phyloP scores from a whole-genome alignment of 768 basidiomycete species.

The Agrocybe chaxingu region DNA sequence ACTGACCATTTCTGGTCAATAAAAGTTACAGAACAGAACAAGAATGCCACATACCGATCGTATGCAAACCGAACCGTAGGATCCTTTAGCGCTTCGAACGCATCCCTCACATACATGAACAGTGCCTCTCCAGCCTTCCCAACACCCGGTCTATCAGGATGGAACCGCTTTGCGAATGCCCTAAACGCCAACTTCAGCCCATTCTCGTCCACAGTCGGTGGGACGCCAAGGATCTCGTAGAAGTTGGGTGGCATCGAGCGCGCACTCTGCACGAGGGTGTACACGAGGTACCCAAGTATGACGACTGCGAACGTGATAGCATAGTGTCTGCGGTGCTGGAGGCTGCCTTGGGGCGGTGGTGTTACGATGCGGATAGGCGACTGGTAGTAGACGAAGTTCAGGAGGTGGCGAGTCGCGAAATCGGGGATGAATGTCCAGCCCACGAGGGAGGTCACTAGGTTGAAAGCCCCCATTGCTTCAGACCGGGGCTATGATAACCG shows the following conservation, averaged over 20 bases:
- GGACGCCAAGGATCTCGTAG: slow-evolving; percentile 70
- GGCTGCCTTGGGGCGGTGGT: slow-evolving; percentile 39
- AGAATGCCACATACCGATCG: slow-evolving; percentile 56
- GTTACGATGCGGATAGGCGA: slow-evolving; percentile 27
- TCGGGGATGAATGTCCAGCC: slow-evolving; percentile 73
- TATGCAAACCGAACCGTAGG: slow-evolving; percentile 82
- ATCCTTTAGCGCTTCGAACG: slow-evolving; percentile 76
- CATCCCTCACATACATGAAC: slow-evolving; percentile 71
- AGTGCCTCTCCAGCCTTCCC: slow-evolving; percentile 54
- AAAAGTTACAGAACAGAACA: not conserved
- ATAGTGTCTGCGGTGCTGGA: slow-evolving; percentile 53
- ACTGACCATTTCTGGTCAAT: slow-evolving; percentile 32
- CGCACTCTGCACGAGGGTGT: slow-evolving; percentile 59
- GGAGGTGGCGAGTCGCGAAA: slow-evolving; percentile 48
- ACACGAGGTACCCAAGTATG: slow-evolving; percentile 62
- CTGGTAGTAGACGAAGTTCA: slow-evolving; percentile 42
- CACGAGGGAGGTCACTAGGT: slow-evolving; percentile 31
- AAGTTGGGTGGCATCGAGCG: slow-evolving; percentile 65
- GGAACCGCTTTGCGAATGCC: slow-evolving; percentile 67
- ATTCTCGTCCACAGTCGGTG: slow-evolving; percentile 59
- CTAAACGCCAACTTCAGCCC: slow-evolving; percentile 73
- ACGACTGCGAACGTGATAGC: slow-evolving; percentile 61
- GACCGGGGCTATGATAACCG: not conserved
- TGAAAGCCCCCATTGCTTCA: slow-evolving; percentile 16
- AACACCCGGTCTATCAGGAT: slow-evolving; percentile 70